Conservation (phyloP, 2,329 filamentous ascomycete genomes). For the Microthyrium microscopicum region DNA sequence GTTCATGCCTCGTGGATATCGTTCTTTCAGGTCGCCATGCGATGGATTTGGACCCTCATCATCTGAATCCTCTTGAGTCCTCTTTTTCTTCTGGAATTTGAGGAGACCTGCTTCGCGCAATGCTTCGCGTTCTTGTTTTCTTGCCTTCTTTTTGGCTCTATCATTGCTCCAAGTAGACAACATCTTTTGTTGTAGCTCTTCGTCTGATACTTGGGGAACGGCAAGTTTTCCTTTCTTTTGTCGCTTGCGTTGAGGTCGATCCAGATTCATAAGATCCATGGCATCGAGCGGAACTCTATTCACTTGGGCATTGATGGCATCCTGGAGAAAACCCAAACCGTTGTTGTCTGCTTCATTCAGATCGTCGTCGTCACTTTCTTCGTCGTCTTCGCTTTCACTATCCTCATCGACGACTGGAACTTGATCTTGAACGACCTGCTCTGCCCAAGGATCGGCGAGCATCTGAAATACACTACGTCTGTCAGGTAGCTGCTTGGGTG, state of each 20-base stretch:
- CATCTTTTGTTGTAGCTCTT: conserved; percentile 46
- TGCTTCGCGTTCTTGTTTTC: conserved; percentile 53
- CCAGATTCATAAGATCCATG: conserved; percentile 76
- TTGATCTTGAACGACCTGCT: too few species aligned
- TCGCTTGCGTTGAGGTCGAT: conserved; percentile 47
- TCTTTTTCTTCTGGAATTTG: conserved; percentile 34
- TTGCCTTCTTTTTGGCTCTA: conserved; percentile 51
- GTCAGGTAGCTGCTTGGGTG: too few species aligned
- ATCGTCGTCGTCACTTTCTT: conserved; percentile 19
- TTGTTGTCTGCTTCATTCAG: conserved; percentile 24
- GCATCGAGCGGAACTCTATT: conserved; percentile 47
- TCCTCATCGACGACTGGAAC: conserved; percentile 4
- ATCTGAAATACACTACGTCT: too few species aligned
- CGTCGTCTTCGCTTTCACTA: conserved; percentile 17
- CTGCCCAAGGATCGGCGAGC: too few species aligned
- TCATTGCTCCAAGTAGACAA: conserved; percentile 48
- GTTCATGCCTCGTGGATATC: conserved; percentile 57
- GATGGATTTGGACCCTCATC: conserved; percentile 18
- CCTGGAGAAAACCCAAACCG: conserved; percentile 22
- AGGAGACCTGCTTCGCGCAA: conserved; percentile 49
- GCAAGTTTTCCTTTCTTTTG: conserved; percentile 25
- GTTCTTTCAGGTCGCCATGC: too few species aligned
- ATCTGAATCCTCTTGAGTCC: conserved; percentile 32
- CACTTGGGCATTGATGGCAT: conserved; percentile 27
- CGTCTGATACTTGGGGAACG: conserved; percentile 42